phyloP scores from a whole-genome alignment of 768 basidiomycete genomes.

The Suillus decipiens region DNA sequence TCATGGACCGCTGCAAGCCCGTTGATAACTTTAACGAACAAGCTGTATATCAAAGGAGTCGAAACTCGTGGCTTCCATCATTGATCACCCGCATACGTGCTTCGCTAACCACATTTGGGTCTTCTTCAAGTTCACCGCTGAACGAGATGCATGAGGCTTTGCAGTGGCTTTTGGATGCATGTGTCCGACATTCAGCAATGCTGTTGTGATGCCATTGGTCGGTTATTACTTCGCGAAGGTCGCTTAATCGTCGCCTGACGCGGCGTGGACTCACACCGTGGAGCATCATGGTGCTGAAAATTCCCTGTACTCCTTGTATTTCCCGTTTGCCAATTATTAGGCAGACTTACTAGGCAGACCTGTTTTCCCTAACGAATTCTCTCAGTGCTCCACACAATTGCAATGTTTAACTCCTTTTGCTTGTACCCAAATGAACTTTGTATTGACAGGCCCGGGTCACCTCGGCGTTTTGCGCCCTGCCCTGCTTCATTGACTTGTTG shows the following conservation, averaged over 20 bases:
- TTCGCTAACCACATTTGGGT: background rate
- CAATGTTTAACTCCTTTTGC: background rate
- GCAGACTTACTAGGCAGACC: background rate
- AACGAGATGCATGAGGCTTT: background rate
- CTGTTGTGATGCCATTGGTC: background rate
- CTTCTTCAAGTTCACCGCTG: background rate
- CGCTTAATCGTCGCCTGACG: background rate
- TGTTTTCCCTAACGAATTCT: background rate
- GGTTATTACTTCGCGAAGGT: background rate
- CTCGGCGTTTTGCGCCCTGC: background rate
- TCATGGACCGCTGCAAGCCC: background rate
- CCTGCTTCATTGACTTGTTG: background rate
- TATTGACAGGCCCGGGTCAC: background rate
- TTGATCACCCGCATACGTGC: background rate
- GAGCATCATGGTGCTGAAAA: background rate
- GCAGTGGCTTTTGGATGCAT: background rate
- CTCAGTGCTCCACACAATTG: background rate
- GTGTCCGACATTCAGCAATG: background rate
- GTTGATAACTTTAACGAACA: background rate
- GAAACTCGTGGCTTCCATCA: background rate
- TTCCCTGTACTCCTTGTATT: background rate
- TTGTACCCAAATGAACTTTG: background rate
- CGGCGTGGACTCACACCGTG: background rate
- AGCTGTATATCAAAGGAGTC: background rate
- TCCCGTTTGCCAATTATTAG: background rate